Evolutionary conservation across 805 yeast genomes (phyloP).

Genomic region (Monosporozyma unispora): DNA sequence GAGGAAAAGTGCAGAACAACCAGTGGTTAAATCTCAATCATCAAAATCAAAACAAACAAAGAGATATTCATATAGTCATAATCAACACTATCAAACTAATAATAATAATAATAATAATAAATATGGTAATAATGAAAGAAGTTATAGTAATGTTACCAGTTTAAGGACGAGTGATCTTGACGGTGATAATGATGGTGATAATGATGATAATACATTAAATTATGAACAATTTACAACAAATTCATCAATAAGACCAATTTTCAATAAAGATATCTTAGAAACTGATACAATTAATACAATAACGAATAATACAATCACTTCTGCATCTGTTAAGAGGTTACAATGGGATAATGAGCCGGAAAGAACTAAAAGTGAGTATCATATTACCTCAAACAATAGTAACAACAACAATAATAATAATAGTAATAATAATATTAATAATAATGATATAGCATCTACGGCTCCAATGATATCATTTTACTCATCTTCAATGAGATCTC

Average conservation of each 20-base stretch:
- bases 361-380: background rate
- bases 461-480: conserved; percentile 29
- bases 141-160: background rate
- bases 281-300: background rate
- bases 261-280: conserved; percentile 2
- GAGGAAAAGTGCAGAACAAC: background rate
- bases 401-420: too few species aligned
- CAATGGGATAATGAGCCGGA: conserved; percentile 19
- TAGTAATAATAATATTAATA: background rate
- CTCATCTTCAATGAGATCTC: conserved; percentile 30
- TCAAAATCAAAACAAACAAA: background rate
- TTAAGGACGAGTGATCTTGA: background rate
- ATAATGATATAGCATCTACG: conserved; percentile 24
- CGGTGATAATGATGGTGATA: background rate
- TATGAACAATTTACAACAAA: conserved; percentile 6
- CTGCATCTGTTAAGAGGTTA: conserved; percentile 4
- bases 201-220: background rate
- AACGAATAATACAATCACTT: background rate
- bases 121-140: background rate
- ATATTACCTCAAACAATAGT: background rate
- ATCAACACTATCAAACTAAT: background rate
- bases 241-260: conserved; percentile 13
- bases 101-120: background rate
- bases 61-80: background rate
- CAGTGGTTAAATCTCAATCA: background rate